These are phyloP conservation scores for Eucalyptus erythrocorys DNA, from an alignment of 345 rosid genomes.

Conservation along the genomic window DNA sequence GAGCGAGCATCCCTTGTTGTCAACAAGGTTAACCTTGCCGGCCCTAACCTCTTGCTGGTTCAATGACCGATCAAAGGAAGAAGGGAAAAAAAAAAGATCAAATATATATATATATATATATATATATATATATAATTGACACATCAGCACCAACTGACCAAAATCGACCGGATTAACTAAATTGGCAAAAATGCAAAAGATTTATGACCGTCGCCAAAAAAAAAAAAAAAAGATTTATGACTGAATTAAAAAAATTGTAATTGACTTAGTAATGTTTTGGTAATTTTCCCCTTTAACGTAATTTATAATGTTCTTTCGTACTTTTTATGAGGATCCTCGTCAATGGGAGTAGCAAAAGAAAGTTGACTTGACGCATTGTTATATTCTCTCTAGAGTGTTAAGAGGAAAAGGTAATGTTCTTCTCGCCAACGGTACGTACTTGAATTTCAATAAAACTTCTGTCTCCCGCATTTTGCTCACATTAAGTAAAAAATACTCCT, in stretches of 20 bases:
- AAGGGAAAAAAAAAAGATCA: too few relatives aligned
- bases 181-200: too few relatives aligned
- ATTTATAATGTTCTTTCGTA: too few relatives aligned
- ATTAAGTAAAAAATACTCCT: not conserved
- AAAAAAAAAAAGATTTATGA: accelerated
- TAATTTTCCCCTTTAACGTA: too few relatives aligned
- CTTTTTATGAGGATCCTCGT: not conserved
- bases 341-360: not conserved
- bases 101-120: too few relatives aligned
- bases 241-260: accelerated
- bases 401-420: not conserved
- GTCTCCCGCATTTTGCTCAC: not conserved
- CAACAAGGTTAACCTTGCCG: accelerated
- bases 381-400: too few relatives aligned
- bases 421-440: not conserved
- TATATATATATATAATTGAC: too few relatives aligned
- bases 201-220: accelerated
- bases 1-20: too few relatives aligned
- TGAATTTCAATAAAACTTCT: not conserved
- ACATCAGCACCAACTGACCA: accelerated
- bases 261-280: too few relatives aligned
- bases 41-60: too few relatives aligned
- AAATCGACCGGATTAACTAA: too few relatives aligned
- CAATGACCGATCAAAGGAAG: accelerated
- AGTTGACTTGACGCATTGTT: too few relatives aligned